Evolutionary conservation across 2,329 filamentous ascomycete species (phyloP).

Genomic region (Camillea tinctor): DNA sequence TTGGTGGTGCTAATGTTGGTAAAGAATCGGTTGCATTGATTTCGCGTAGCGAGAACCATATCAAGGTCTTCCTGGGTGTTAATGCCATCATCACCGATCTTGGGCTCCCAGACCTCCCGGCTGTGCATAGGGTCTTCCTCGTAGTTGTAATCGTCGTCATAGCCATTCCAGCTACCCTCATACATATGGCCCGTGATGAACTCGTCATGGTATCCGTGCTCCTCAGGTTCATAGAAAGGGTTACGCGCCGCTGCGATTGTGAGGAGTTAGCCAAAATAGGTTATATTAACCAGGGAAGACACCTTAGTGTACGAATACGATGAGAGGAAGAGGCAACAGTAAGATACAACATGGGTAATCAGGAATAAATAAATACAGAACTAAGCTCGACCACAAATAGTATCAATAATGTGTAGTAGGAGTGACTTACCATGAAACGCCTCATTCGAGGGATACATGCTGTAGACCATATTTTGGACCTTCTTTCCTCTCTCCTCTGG

Average conservation of each 20-base stretch:
- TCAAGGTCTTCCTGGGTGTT: constrained; percentile 16
- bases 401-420: not conserved
- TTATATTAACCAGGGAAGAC: not conserved
- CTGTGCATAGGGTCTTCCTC: constrained; percentile 3
- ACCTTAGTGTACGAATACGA: no score
- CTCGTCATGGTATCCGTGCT: not conserved
- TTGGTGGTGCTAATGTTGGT: not conserved
- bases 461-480: constrained; percentile 1
- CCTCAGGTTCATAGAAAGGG: not conserved
- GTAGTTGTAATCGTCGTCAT: constrained; percentile 11
- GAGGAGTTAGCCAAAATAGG: not conserved
- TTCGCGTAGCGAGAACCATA: constrained; percentile 13
- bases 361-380: no score
- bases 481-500: not conserved
- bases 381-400: not conserved
- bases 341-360: no score
- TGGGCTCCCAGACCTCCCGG: constrained; percentile 15
- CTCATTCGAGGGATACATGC: constrained; percentile 9
- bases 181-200: constrained; percentile 7
- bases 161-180: constrained; percentile 7
- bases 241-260: not conserved
- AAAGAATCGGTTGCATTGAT: constrained; percentile 1
- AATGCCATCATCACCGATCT: constrained; percentile 22
- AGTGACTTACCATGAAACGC: not conserved
- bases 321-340: not conserved